Evolutionary conservation across 1,284 basidiomycete genomes (phyloP), one percentile per base, ranked within the genome.

Genomic region (Marasmius fiardii): DNA sequence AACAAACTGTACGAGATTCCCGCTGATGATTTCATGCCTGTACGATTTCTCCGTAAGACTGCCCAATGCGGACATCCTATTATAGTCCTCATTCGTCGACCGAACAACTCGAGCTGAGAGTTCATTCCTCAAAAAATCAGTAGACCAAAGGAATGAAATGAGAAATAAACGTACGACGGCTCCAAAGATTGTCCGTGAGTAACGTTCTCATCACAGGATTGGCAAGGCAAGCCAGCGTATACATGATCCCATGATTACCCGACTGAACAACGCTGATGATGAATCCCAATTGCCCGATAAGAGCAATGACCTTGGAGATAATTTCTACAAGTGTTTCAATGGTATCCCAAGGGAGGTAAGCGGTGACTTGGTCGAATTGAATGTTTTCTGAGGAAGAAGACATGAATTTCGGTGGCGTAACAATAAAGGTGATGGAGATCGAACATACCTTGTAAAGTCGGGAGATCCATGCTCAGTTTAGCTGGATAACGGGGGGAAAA

Each of bases 1-100:
- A 14, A 63, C 55, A 18, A 60, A 52, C 31, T 58, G 53, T 3
- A 59, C 58, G 24, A 63, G 54, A 44, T 63, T 56, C 6, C 60
- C 62, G 8, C 58, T 61, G 21, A 63, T 59, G 20, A 63, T 51
- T 37, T 61, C 60, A 33, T 60, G 58, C 44, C 48, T 59, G 47
- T 58, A 63, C 35, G 60, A 45, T 12, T 51, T 51, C 31, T 63
- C 53, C 12, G 55, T 56, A 11, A 63, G 54, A 11, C 44, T 52
- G 18, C 55, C 54, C 14, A 60, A 50, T 51, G 55, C 52, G 2
- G 49, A 49, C 53, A 58, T 56, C 37, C 62, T 55, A 18, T 60
- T 28, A 37, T 52, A 61, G 34, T 63, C 53, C 20, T 43, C 51
- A 41, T 63, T 43, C 5, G 49, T 59, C 7, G 60, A 31, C 21